Percentiles rank a stretch among this genome's conserved stretches.
These are phyloP conservation scores for Ailanthus altissimus DNA, from an alignment of 345 rosid species.

Conservation along the genomic window DNA sequence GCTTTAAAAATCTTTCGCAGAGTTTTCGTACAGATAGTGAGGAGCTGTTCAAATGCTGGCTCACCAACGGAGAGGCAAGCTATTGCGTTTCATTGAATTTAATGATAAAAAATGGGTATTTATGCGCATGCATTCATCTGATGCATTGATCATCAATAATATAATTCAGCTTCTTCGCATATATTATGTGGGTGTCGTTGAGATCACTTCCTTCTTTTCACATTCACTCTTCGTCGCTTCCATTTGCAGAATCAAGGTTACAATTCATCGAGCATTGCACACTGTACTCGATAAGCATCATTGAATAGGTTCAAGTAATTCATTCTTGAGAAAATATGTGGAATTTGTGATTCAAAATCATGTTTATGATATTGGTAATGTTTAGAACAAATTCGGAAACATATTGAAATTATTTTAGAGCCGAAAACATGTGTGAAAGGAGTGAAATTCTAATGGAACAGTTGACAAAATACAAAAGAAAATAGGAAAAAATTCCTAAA, in stretches of 20 bases:
- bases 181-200: neutral
- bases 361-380: too few species aligned
- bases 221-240: neutral
- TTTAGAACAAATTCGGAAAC: too few species aligned
- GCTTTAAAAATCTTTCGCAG: conserved; percentile 56
- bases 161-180: neutral
- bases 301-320: conserved; percentile 21
- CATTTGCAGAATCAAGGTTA: conserved; percentile 48
- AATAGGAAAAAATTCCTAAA: too few species aligned
- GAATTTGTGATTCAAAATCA: too few species aligned
- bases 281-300: conserved; percentile 61
- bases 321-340: neutral
- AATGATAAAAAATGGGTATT: too few species aligned
- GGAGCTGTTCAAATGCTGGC: conserved; percentile 81
- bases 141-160: too few species aligned
- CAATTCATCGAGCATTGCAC: conserved; percentile 48
- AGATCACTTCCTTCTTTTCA: neutral
- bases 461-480: too few species aligned
- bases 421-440: too few species aligned
- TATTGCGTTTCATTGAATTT: neutral
- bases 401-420: too few species aligned
- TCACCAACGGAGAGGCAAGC: conserved; percentile 75
- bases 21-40: conserved; percentile 62
- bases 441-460: too few species aligned
- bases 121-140: too few species aligned